Percentiles rank a stretch among this genome's conserved stretches.
Evolutionary conservation across 352 stramenopile genomes (phyloP).

Genomic region (Pythium biforme): DNA sequence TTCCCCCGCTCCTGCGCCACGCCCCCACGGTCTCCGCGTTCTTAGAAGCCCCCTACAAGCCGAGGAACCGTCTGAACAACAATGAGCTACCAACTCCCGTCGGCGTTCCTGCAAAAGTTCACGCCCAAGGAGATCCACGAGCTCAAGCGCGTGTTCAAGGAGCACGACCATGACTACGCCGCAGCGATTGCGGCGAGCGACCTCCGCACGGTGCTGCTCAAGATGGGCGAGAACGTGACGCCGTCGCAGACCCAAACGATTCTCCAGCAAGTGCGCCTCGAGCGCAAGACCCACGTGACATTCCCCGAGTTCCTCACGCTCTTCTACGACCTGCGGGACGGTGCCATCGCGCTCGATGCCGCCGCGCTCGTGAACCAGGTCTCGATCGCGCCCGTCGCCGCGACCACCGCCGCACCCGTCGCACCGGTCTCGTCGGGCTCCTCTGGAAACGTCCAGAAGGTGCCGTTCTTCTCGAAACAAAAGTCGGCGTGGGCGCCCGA

Average conservation of each 20-base stretch:
- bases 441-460: conserved; percentile 10
- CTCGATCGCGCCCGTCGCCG: conserved; percentile 25
- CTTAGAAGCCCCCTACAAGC: not conserved
- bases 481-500: conserved; percentile 21
- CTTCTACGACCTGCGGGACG: conserved; percentile 70
- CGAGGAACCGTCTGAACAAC: conserved; percentile 22
- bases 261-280: conserved; percentile 60
- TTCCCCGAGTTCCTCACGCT: conserved; percentile 86
- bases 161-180: conserved; percentile 73
- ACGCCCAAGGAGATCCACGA: conserved; percentile 87
- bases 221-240: conserved; percentile 81
- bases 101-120: conserved; percentile 83
- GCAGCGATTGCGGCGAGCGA: conserved; percentile 52
- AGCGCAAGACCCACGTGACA: conserved; percentile 44
- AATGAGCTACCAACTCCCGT: conserved; percentile 87
- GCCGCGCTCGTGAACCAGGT: conserved; percentile 42
- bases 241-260: conserved; percentile 55
- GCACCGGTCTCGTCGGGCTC: not conserved
- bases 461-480: conserved; percentile 15
- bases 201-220: conserved; percentile 59
- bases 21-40: not conserved
- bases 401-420: conserved; percentile 11
- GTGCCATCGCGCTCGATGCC: conserved; percentile 55
- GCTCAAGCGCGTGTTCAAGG: conserved; percentile 84
- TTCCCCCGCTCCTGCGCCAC: not conserved